Evolutionary conservation across 2,329 filamentous ascomycete species (phyloP), one percentile per base, ranked within the genome.

Genomic region (Diaporthe caulivora): DNA sequence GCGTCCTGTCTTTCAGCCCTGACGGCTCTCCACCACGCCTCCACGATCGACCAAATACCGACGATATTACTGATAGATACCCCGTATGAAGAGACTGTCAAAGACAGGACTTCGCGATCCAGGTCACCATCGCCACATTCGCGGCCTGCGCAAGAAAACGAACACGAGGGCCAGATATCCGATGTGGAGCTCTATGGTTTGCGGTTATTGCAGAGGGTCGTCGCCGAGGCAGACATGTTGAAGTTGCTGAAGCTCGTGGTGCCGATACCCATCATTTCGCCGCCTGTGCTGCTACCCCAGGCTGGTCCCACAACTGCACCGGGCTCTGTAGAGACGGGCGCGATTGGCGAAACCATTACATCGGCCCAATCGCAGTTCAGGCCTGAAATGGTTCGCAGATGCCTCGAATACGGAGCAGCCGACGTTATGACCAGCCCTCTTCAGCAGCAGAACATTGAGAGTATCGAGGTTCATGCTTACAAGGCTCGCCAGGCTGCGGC

Each of bases 341-440:
- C 44, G 47, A 60, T 68, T 9, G 72, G 62, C 21, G 70, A 57
- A 34, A 72, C 69, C 31, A 58, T 42, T 17, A 42, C 54, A 40
- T 70, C 70, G 29, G 57, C 44, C 24, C 51, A 44, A 26, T 71
- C 69, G 13, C 47, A 70, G 13, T 26, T 49, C 29, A 65, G 72
- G 42, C 72, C 74, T 21, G 72, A 72, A 40, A 47, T 75, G 18
- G 44, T 75, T 64, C 55, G 92, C 77, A 91, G 88, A 78, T 98
- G 95, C 80, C 84, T 98, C 31, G 95, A 98, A 79, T 91, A 93
- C 5, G 97, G 97, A 47, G 96, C 96, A 15, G 88, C 93, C 40
- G 96, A 98, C 82, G 94, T 98, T 64, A 87, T 98, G 76, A 90
- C 92, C 34, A 95, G 93, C 78, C 96, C 96, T 1, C 83, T 98